Evolutionary conservation across 106 monocot genomes (phyloP).

Genomic region (Dendrobium officinale): DNA sequence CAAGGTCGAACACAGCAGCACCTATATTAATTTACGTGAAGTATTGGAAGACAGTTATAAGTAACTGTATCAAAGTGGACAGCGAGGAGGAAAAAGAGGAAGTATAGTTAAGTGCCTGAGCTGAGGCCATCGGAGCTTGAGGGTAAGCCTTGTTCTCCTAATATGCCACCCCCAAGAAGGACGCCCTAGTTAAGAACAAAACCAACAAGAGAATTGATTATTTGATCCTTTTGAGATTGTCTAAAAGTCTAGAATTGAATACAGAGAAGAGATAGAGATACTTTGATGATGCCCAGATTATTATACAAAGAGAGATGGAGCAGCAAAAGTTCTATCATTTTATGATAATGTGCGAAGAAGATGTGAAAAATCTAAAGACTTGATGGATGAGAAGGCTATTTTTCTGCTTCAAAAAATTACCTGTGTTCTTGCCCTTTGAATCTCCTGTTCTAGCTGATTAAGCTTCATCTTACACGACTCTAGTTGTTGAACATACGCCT

Average conservation of each 20-base stretch:
- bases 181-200: conserved; percentile 32
- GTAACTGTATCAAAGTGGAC: neutral
- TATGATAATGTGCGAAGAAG: neutral
- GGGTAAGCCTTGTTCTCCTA: conserved; percentile 42
- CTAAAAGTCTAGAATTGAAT: neutral
- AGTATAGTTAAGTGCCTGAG: conserved; percentile 27
- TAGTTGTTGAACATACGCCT: conserved; percentile 79
- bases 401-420: conserved; percentile 8
- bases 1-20: conserved; percentile 39
- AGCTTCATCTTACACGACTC: conserved; percentile 71
- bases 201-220: neutral
- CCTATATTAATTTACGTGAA: conserved; percentile 11
- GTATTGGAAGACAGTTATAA: neutral
- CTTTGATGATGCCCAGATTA: no score
- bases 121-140: conserved; percentile 27
- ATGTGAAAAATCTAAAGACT: neutral
- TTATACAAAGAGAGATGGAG: no score
- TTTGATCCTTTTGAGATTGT: neutral
- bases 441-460: conserved; percentile 61
- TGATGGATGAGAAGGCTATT: neutral
- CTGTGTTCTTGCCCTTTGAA: conserved; percentile 62
- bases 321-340: no score
- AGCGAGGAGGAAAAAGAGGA: neutral
- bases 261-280: no score
- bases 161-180: conserved; percentile 27